Conservation (phyloP, 2,329 filamentous ascomycete species). For the Ramularia endophylla region DNA sequence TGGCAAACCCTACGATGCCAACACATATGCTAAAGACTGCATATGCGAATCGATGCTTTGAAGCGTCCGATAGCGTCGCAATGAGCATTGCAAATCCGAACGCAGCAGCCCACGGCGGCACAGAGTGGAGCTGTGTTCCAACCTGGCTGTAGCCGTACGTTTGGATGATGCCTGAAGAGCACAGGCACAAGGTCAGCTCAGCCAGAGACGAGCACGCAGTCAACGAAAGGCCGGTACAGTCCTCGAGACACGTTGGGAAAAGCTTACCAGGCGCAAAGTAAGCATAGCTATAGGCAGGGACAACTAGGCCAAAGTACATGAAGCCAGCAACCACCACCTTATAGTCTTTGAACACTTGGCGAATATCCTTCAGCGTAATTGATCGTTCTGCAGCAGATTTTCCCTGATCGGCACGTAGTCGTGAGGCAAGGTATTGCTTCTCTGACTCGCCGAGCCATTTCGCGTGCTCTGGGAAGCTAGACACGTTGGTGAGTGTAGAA, state of each 20-base stretch:
- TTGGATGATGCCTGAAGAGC: conserved; percentile 44
- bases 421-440: conserved; percentile 40
- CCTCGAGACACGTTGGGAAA: too few species aligned
- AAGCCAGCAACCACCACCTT: conserved; percentile 46
- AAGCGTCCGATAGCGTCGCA: conserved; percentile 65
- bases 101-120: conserved; percentile 61
- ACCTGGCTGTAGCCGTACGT: conserved; percentile 48
- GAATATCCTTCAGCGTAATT: conserved; percentile 39
- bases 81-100: conserved; percentile 74
- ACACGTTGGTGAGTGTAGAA: too few species aligned
- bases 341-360: conserved; percentile 43
- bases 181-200: conserved; percentile 29
- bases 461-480: conserved; percentile 44
- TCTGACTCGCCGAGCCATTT: conserved; percentile 45
- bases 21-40: conserved; percentile 62
- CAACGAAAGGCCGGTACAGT: not conserved
- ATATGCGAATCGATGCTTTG: conserved; percentile 69
- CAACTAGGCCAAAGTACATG: conserved; percentile 47
- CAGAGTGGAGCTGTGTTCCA: conserved; percentile 49
- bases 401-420: conserved; percentile 45
- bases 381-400: conserved; percentile 40
- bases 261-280: conserved; percentile 21
- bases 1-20: conserved; percentile 66
- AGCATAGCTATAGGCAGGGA: conserved; percentile 36
- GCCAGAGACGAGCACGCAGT: conserved; percentile 32